phyloP scores from a whole-genome alignment of 805 yeast species.

The Candida corydali region DNA sequence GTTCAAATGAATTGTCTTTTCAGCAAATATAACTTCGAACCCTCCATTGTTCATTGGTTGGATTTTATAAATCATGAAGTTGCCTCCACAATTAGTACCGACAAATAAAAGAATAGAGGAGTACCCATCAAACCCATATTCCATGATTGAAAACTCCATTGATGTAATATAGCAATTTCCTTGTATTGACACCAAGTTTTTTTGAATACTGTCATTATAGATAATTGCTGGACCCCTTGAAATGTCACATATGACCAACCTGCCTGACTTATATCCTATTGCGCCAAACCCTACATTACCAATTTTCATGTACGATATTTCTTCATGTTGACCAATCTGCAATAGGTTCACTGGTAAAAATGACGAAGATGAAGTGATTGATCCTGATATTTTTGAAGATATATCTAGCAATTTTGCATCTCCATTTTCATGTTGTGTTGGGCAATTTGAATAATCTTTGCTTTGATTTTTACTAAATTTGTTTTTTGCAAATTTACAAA shows the following conservation, averaged over 20 bases:
- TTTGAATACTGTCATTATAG: constrained; percentile 27
- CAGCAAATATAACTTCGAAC: constrained; percentile 53
- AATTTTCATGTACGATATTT: constrained; percentile 58
- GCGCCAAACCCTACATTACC: constrained; percentile 83
- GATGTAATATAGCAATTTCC: constrained; percentile 45
- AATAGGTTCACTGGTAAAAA: constrained; percentile 32
- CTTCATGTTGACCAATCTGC: constrained; percentile 31
- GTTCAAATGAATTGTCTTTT: constrained; percentile 33
- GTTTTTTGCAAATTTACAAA: constrained; percentile 64
- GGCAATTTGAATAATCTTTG: constrained; percentile 25
- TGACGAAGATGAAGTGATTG: constrained; percentile 24
- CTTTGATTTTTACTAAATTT: constrained; percentile 5
- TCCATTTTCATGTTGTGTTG: constrained; percentile 28
- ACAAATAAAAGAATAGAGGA: constrained; percentile 69
- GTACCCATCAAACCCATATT: constrained; percentile 59
- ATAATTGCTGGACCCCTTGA: constrained; percentile 74
- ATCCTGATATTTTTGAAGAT: constrained; percentile 47
- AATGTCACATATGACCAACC: constrained; percentile 64
- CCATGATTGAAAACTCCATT: constrained; percentile 71
- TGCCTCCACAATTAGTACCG: constrained; percentile 74
- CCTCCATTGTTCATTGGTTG: constrained; percentile 60
- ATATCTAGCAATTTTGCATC: constrained; percentile 46
- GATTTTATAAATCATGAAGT: constrained; percentile 59
- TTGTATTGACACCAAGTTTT: constrained; percentile 28
- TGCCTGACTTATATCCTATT: constrained; percentile 74